phyloP scores from a whole-genome alignment of 306 rosid species.

The Quercus variabilis region DNA sequence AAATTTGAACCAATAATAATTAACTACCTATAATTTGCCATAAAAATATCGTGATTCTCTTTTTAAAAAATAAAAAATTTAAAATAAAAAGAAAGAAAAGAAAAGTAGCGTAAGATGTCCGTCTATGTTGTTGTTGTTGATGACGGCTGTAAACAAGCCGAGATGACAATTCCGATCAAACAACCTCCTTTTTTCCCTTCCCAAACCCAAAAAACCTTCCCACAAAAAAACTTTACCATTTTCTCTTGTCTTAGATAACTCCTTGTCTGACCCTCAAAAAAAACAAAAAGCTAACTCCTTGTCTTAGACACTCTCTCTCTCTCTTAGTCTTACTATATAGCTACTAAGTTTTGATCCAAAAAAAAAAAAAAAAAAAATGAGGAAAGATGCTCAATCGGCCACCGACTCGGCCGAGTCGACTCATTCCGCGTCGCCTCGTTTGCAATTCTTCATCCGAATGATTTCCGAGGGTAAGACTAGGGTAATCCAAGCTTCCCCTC shows the following conservation, averaged over 20 bases:
- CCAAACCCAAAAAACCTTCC: too few relatives aligned
- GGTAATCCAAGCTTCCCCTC: conserved; percentile 47
- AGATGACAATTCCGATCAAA: conserved; percentile 12
- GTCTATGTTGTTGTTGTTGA: neutral
- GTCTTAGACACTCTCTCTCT: too few relatives aligned
- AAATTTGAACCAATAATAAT: too few relatives aligned
- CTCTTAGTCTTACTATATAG: neutral
- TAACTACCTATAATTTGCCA: too few relatives aligned
- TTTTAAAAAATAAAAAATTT: too few relatives aligned
- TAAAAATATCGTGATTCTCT: too few relatives aligned
- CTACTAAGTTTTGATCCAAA: too few relatives aligned
- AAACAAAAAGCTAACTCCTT: too few relatives aligned
- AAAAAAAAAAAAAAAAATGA: conserved; percentile 24
- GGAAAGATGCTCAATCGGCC: conserved; percentile 39
- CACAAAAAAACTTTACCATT: too few relatives aligned
- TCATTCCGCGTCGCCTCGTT: conserved; percentile 13
- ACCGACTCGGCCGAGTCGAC: conserved; percentile 8
- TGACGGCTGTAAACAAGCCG: conserved; percentile 12
- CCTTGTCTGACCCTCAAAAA: too few relatives aligned
- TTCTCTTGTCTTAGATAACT: too few relatives aligned
- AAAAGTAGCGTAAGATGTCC: conserved; percentile 6
- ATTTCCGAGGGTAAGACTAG: conserved; percentile 42
- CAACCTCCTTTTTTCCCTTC: neutral
- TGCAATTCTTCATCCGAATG: conserved; percentile 66
- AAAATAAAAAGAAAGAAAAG: too few relatives aligned